Conservation (phyloP, 169 alveolate genomes). For the Cryptosporidium xiaoi region DNA sequence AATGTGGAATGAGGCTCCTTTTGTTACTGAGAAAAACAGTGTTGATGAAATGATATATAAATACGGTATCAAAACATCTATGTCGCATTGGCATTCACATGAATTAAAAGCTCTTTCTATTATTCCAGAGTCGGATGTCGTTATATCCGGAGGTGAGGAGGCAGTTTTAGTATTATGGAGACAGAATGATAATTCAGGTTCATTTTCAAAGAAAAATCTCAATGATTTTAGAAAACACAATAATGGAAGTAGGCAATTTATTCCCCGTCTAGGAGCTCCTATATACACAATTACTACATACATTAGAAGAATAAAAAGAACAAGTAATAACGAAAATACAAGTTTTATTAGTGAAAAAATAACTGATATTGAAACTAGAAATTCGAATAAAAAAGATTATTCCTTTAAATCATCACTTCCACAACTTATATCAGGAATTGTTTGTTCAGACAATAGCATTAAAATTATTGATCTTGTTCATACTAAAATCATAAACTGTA, state of each 20-base stretch:
- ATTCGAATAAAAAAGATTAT: background rate
- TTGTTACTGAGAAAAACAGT: conserved; percentile 7
- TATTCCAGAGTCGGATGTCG: conserved; percentile 57
- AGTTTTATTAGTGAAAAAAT: no score
- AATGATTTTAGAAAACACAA: background rate
- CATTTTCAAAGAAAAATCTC: background rate
- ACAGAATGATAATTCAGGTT: conserved; percentile 35
- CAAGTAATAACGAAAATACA: background rate
- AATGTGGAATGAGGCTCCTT: conserved; percentile 68
- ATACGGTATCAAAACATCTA: conserved; percentile 31
- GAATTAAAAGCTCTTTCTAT: conserved; percentile 25
- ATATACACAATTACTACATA: conserved; percentile 35
- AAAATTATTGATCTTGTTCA: conserved; percentile 51
- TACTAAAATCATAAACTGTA: conserved; percentile 20
- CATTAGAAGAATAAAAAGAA: background rate
- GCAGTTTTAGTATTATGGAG: conserved; percentile 66
- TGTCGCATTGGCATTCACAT: conserved; percentile 67
- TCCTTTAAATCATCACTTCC: background rate
- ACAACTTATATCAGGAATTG: conserved; percentile 20
- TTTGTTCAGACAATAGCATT: conserved; percentile 61
- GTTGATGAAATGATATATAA: conserved; percentile 47
- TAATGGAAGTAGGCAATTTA: conserved; percentile 61
- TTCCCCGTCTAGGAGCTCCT: conserved; percentile 72
- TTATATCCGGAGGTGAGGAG: conserved; percentile 74
- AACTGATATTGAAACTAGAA: background rate